Evolutionary conservation across 257 asterid genomes (phyloP).

Genomic region (Nicotiana benthamiana): DNA sequence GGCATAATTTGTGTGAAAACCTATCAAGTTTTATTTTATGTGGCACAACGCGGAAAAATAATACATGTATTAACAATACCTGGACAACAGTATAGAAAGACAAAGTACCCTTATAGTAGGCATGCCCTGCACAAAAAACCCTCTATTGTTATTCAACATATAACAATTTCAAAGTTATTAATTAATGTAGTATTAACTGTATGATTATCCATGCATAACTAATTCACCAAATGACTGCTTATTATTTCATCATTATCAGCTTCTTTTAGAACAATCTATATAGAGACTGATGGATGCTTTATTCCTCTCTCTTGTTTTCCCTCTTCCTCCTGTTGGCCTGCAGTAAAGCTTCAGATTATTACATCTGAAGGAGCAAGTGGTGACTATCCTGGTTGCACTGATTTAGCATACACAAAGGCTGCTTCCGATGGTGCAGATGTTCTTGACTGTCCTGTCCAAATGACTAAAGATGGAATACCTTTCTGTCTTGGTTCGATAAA

Average conservation of each 20-base stretch:
- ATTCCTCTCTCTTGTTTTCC: background rate
- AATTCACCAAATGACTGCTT: background rate
- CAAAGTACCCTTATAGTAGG: background rate
- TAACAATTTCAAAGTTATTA: background rate
- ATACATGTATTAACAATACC: background rate
- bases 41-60: background rate
- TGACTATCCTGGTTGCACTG: conserved; percentile 71
- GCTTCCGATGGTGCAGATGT: conserved; percentile 64
- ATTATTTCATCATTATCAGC: background rate
- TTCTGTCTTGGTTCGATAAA: conserved; percentile 72
- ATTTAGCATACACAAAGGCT: conserved; percentile 55
- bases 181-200: background rate
- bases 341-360: conserved; percentile 50
- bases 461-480: conserved; percentile 56
- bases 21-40: background rate
- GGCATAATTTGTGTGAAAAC: background rate
- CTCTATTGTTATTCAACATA: background rate
- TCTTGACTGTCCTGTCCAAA: conserved; percentile 78
- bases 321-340: conserved; percentile 6
- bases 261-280: too few relatives aligned
- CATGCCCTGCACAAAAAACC: background rate
- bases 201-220: background rate
- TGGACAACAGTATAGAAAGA: background rate
- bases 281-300: too few relatives aligned
- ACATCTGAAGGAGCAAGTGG: conserved; percentile 87